Percentiles rank a stretch among this genome's conserved stretches.
Evolutionary conservation across 306 rosid species (phyloP).

Genomic region (Luffa acutangula): DNA sequence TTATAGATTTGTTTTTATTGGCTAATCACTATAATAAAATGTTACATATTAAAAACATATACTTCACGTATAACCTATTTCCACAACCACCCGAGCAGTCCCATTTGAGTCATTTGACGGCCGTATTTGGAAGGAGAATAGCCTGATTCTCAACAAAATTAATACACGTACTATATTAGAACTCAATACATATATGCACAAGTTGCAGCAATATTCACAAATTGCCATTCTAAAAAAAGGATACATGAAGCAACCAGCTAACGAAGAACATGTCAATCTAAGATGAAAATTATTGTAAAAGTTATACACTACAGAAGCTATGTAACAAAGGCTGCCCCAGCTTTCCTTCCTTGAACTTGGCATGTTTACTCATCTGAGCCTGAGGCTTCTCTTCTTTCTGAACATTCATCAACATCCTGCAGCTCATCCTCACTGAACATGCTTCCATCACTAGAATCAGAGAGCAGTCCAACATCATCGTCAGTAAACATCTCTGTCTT

Average conservation of each 20-base stretch:
- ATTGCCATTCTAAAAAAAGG: not conserved
- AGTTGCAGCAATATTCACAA: not conserved
- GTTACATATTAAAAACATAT: too few species aligned
- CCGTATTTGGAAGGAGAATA: not conserved
- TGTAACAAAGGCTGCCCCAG: not conserved
- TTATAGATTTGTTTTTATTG: not conserved
- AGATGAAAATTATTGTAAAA: not conserved
- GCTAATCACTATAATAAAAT: not conserved
- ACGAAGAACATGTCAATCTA: not conserved
- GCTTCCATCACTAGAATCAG: constrained; percentile 76
- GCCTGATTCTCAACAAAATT: not conserved
- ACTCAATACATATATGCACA: not conserved
- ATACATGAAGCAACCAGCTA: not conserved
- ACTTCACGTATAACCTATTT: not conserved
- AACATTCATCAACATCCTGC: constrained; percentile 42
- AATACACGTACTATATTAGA: not conserved
- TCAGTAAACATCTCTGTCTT: constrained; percentile 43
- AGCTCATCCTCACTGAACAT: constrained; percentile 66
- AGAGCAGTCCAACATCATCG: constrained; percentile 51
- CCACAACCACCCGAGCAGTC: not conserved
- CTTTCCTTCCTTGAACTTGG: not conserved
- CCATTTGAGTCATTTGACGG: not conserved
- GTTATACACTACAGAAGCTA: not conserved
- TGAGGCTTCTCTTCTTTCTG: constrained; percentile 50
- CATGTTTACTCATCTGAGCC: constrained; percentile 55